Base-by-base conservation (phyloP, 2,329 filamentous ascomycete genomes). In the Penicillium sp. region DNA sequence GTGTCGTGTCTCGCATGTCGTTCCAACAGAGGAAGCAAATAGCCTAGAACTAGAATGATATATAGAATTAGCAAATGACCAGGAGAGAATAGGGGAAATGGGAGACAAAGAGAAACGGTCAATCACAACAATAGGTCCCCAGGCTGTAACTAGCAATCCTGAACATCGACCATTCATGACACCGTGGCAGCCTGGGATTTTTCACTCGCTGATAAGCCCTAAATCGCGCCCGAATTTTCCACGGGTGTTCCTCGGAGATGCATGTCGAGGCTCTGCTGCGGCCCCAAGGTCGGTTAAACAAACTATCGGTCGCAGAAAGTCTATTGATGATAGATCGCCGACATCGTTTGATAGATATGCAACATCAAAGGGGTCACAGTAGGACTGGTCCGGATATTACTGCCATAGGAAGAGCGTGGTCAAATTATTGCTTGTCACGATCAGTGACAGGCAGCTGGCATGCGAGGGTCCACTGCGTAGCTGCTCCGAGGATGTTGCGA, bases 211-310 rank as follows among this genome's bases (percentile, higher is more conserved):
- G 20, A 17, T 23, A 39, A 39, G 37, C 21, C 21, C 32, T 17
- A 12, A 30, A 18, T 39, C 20, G 3, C 20, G 21, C 17, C 18
- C 32, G 20, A 8, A 34, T 34, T n/a, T n/a, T n/a, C n/a, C n/a
- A n/a, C n/a, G n/a, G n/a, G 13, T 24, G 34, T 23, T 39, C 37
- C 37, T 40, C 37, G 37, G 37, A 40, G 23, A 40, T 40, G 37
- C 23, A 24, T 4, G 15, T 27, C 6, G 37, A 15, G 37, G 34
- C 34, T 26, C 9, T 17, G 21, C 7, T 13, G 9, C 8, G 23
- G 37, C n/a, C 23, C 5, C 23, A 40, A 40, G 39, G 29, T 15
- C 17, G 4, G 8, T 24, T 13, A 17, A 7, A 29, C 15, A 12
- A 29, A 42, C 24, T 29, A 42, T 20, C 26, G 26, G 26, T n/a